These are phyloP conservation scores for Suillus hirtellus DNA, from an alignment of 768 basidiomycete species.

Conservation along the genomic window DNA sequence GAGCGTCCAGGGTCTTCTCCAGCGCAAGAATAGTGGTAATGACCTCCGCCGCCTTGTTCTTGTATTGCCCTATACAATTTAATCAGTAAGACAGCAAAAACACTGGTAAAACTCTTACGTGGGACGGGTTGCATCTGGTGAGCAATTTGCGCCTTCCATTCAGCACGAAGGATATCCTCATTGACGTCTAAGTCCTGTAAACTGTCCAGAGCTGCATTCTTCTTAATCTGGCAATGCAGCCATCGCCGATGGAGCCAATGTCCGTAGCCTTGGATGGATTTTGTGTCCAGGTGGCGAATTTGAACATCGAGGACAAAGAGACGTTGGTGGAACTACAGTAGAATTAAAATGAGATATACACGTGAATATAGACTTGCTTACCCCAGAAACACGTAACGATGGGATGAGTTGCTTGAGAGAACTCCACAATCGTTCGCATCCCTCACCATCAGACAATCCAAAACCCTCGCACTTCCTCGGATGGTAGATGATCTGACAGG, in stretches of 20 bases:
- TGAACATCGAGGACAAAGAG: conserved; percentile 15
- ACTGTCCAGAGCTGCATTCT: conserved; percentile 1
- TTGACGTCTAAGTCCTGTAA: background rate
- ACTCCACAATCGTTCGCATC: conserved; percentile 38
- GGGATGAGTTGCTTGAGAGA: conserved; percentile 23
- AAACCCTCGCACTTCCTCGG: conserved; percentile 32
- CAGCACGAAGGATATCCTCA: background rate
- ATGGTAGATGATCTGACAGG: conserved; percentile 37
- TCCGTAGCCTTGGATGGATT: background rate
- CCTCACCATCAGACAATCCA: conserved; percentile 38
- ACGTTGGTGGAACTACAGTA: conserved; percentile 11
- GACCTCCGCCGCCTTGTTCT: too few species aligned
- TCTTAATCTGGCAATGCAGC: background rate
- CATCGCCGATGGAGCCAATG: conserved; percentile 12
- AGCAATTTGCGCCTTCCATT: conserved; percentile 9
- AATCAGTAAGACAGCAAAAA: too few species aligned
- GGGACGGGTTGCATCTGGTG: conserved; percentile 1
- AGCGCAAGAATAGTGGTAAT: too few species aligned
- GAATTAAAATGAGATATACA: background rate
- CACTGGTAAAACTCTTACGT: too few species aligned
- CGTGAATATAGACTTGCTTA: conserved; percentile 13
- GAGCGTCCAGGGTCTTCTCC: too few species aligned
- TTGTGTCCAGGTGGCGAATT: conserved; percentile 1
- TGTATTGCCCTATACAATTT: too few species aligned
- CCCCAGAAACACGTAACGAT: conserved; percentile 19